Evolutionary conservation across 2,329 filamentous ascomycete species (phyloP).

Genomic region (Chlorencoelia australis): DNA sequence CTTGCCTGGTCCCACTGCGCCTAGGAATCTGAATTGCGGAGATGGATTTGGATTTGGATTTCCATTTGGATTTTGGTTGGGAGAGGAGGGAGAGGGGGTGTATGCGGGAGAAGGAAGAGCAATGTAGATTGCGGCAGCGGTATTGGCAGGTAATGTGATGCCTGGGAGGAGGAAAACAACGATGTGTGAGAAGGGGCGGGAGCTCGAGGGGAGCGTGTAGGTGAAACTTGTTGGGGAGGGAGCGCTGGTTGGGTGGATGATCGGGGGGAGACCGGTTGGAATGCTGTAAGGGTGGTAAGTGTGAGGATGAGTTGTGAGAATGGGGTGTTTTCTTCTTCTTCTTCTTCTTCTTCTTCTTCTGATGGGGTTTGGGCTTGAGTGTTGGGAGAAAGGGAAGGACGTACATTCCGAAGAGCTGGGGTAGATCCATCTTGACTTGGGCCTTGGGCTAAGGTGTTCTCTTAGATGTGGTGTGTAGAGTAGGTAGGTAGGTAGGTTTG

Average conservation of each 20-base stretch:
- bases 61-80: too few relatives aligned
- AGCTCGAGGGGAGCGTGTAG: slow-evolving; percentile 38
- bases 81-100: slow-evolving; percentile 19
- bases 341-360: too few relatives aligned
- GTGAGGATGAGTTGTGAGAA: not conserved
- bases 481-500: too few relatives aligned
- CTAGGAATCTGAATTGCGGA: slow-evolving; percentile 66
- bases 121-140: slow-evolving; percentile 84
- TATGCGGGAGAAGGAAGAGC: slow-evolving; percentile 43
- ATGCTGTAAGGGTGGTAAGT: slow-evolving; percentile 27
- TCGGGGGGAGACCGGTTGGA: slow-evolving; percentile 47
- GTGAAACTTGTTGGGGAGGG: slow-evolving; percentile 46
- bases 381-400: not conserved
- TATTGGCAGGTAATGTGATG: slow-evolving; percentile 59
- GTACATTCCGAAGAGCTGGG: slow-evolving; percentile 24
- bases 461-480: too few relatives aligned
- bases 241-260: slow-evolving; percentile 42
- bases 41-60: too few relatives aligned
- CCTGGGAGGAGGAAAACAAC: slow-evolving; percentile 78
- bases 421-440: too few relatives aligned
- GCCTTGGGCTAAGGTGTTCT: too few relatives aligned
- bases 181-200: slow-evolving; percentile 61
- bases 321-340: too few relatives aligned
- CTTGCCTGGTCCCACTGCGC: slow-evolving; percentile 81
- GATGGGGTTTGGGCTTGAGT: too few relatives aligned